These are phyloP conservation scores for Tricholoma matsutake DNA, from an alignment of 768 basidiomycete species.

Conservation along the genomic window DNA sequence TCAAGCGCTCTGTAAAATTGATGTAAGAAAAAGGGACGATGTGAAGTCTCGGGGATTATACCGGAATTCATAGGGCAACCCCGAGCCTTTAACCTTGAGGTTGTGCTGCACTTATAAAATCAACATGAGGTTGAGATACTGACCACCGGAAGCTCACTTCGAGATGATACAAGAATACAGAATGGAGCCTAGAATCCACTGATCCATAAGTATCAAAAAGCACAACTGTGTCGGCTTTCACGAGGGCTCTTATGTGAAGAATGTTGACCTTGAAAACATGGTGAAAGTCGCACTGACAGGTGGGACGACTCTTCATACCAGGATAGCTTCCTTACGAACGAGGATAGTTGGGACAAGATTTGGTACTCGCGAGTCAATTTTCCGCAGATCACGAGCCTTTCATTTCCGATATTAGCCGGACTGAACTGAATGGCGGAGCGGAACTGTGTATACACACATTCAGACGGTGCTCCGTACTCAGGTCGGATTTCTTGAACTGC, in stretches of 20 bases:
- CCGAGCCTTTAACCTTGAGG: conserved; percentile 65
- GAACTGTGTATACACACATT: conserved; percentile 60
- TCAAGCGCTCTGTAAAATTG: conserved; percentile 72
- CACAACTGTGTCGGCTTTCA: conserved; percentile 89
- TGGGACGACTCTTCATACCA: conserved; percentile 50
- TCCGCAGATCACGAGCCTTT: conserved; percentile 92
- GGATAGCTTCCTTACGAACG: conserved; percentile 80
- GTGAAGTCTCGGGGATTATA: conserved; percentile 24
- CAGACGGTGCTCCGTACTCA: conserved; percentile 82
- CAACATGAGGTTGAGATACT: conserved; percentile 6
- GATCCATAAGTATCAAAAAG: conserved; percentile 93
- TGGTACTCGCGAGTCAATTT: conserved; percentile 92
- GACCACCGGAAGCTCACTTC: conserved; percentile 47
- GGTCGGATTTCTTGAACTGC: conserved; percentile 86
- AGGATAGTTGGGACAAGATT: conserved; percentile 95
- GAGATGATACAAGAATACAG: conserved; percentile 83
- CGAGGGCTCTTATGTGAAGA: conserved; percentile 89
- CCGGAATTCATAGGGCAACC: conserved; percentile 88
- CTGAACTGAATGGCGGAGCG: conserved; percentile 18
- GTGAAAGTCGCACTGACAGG: neutral
- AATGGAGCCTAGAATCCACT: conserved; percentile 80
- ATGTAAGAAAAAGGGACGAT: conserved; percentile 13
- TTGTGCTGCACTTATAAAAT: conserved; percentile 58
- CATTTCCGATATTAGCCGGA: conserved; percentile 15
- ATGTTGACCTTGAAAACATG: conserved; percentile 68